These are phyloP conservation scores for Sideroxylon spinosum DNA, from an alignment of 179 eudicot species.

Conservation along the genomic window DNA sequence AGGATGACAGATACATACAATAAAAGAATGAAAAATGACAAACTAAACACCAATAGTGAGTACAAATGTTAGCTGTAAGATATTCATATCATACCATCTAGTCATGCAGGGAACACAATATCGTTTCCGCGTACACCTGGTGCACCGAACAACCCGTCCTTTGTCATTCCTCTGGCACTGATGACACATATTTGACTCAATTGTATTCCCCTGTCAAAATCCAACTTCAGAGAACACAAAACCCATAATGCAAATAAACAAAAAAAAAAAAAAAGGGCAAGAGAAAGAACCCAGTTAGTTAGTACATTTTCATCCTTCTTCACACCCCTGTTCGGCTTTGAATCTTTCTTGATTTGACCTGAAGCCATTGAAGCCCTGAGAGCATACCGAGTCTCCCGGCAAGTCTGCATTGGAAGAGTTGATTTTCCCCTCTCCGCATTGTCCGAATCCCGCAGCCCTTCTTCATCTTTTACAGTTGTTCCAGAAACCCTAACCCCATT, in stretches of 20 bases:
- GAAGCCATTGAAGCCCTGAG: neutral
- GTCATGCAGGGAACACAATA: constrained; percentile 48
- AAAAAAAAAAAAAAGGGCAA: neutral
- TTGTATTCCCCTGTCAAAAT: neutral
- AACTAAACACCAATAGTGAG: neutral
- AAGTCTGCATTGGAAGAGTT: neutral
- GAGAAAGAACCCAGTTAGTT: neutral
- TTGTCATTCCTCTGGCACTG: constrained; percentile 82
- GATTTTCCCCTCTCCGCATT: neutral
- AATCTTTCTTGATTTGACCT: neutral
- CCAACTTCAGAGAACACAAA: neutral
- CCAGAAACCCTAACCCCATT: neutral
- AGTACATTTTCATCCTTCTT: constrained; percentile 8
- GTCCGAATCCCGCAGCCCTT: neutral
- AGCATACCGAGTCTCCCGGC: neutral
- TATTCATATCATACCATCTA: constrained; percentile 33
- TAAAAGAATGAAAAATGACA: neutral
- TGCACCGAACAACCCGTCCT: constrained; percentile 56
- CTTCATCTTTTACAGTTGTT: neutral
- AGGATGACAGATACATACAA: neutral
- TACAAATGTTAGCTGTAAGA: neutral
- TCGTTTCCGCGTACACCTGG: constrained; percentile 36
- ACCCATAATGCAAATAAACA: neutral
- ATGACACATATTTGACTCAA: constrained; percentile 50
- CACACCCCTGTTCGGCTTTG: neutral